Evolutionary conservation across 495 filamentous ascomycete genomes (phyloP).

Genomic region (Evansstolkia leycettana): DNA sequence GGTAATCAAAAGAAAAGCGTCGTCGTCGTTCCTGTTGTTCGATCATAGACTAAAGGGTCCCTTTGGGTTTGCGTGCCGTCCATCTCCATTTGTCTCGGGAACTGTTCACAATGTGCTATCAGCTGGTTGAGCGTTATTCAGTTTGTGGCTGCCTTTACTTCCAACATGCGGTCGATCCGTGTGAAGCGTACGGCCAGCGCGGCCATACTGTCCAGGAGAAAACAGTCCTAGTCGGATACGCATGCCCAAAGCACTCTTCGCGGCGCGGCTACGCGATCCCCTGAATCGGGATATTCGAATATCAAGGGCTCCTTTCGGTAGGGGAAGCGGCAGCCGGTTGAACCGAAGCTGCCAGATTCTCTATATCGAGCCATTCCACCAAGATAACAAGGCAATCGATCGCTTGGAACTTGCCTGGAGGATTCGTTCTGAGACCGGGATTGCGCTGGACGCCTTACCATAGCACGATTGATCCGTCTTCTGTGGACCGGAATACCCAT

Average conservation of each 20-base stretch:
- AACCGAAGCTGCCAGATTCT: background rate
- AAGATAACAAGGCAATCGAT: background rate
- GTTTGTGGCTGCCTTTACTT: slow-evolving; percentile 76
- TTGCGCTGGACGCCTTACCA: slow-evolving; percentile 1
- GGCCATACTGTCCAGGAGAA: slow-evolving; percentile 63
- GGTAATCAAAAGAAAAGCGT: too few species aligned
- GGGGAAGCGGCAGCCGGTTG: slow-evolving; percentile 20
- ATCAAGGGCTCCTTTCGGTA: background rate
- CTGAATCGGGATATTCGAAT: slow-evolving; percentile 45
- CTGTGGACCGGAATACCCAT: too few species aligned
- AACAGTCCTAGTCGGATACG: slow-evolving; percentile 68
- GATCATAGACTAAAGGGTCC: background rate
- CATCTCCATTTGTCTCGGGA: background rate
- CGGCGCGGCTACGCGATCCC: slow-evolving; percentile 10
- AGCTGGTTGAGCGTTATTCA: slow-evolving; percentile 62
- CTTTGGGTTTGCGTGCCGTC: background rate
- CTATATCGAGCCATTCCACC: too few species aligned
- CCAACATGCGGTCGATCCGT: slow-evolving; percentile 66
- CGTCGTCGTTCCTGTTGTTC: background rate
- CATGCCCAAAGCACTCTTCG: slow-evolving; percentile 51
- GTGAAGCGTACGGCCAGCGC: slow-evolving; percentile 53
- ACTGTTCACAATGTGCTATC: slow-evolving; percentile 52
- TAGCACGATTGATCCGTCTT: background rate
- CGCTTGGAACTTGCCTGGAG: background rate
- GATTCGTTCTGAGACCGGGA: background rate